phyloP scores from a whole-genome alignment of 2,329 filamentous ascomycete genomes.

The Hortaea werneckii region DNA sequence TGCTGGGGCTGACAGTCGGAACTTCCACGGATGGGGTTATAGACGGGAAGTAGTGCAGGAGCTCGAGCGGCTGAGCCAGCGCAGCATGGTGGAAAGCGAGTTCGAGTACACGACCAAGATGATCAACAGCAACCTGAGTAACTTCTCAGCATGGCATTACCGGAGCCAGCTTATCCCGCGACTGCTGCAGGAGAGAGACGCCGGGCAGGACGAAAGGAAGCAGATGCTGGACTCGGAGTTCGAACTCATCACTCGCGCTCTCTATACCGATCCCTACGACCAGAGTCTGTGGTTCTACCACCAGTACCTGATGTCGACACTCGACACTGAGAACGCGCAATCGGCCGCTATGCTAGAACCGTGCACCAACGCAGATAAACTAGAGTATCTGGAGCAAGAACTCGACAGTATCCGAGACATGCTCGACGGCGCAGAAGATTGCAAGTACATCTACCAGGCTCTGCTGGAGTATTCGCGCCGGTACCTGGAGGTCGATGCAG shows the following conservation, averaged over 20 bases:
- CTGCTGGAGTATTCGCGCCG: slow-evolving; percentile 65
- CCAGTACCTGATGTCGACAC: slow-evolving; percentile 67
- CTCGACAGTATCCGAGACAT: slow-evolving; percentile 64
- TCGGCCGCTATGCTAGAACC: slow-evolving; percentile 48
- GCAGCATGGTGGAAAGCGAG: slow-evolving; percentile 60
- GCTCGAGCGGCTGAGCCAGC: slow-evolving; percentile 50
- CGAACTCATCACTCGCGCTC: slow-evolving; percentile 60
- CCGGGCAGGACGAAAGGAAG: slow-evolving; percentile 52
- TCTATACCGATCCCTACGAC: slow-evolving; percentile 86
- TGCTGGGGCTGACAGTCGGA: slow-evolving; percentile 80
- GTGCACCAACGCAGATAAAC: slow-evolving; percentile 51
- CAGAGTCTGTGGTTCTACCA: slow-evolving; percentile 98
- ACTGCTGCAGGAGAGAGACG: slow-evolving; percentile 60
- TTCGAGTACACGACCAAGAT: slow-evolving; percentile 85
- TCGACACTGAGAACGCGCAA: slow-evolving; percentile 42
- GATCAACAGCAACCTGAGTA: slow-evolving; percentile 76
- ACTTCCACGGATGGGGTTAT: slow-evolving; percentile 97
- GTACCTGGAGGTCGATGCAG: slow-evolving; percentile 41
- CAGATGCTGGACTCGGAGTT: slow-evolving; percentile 71
- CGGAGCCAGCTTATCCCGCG: slow-evolving; percentile 73
- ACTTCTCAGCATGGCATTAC: slow-evolving; percentile 96
- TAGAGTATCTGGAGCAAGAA: slow-evolving; percentile 58
- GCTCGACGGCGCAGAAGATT: slow-evolving; percentile 53
- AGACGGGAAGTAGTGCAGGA: slow-evolving; percentile 66
- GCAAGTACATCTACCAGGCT: slow-evolving; percentile 85